phyloP scores from a whole-genome alignment of 257 asterid species.

The Solanum paucissectum region DNA sequence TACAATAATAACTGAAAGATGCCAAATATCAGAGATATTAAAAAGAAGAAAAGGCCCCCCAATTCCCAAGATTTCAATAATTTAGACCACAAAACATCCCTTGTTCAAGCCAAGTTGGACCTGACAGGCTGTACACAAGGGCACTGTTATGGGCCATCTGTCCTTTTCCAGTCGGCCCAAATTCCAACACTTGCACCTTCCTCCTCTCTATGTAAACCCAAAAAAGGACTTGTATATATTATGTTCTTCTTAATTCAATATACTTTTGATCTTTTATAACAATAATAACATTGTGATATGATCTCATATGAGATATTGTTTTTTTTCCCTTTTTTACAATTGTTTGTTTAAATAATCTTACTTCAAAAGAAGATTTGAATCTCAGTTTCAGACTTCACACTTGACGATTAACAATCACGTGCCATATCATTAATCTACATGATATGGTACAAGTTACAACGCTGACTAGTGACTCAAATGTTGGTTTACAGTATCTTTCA shows the following conservation, averaged over 20 bases:
- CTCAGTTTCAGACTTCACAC: background rate
- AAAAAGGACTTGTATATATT: background rate
- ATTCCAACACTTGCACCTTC: background rate
- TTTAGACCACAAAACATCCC: background rate
- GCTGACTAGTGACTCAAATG: background rate
- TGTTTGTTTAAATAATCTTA: background rate
- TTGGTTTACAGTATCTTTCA: background rate
- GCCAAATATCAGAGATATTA: background rate
- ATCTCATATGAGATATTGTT: background rate
- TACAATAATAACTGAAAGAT: background rate
- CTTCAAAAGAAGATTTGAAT: background rate
- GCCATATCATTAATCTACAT: background rate
- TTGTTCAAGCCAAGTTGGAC: background rate
- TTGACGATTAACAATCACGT: background rate
- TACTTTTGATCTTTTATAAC: background rate
- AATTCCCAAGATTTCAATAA: background rate
- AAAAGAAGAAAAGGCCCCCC: background rate
- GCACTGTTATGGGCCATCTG: background rate
- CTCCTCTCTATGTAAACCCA: background rate
- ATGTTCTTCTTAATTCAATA: background rate
- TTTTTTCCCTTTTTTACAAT: background rate
- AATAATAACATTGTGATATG: background rate
- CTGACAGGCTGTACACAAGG: slow-evolving; percentile 4
- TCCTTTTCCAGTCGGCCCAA: slow-evolving; percentile 4
- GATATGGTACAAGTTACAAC: background rate